Evolutionary conservation across 228 moss, liverwort and hornwort species (phyloP).

Genomic region (Sphagnum fallax): DNA sequence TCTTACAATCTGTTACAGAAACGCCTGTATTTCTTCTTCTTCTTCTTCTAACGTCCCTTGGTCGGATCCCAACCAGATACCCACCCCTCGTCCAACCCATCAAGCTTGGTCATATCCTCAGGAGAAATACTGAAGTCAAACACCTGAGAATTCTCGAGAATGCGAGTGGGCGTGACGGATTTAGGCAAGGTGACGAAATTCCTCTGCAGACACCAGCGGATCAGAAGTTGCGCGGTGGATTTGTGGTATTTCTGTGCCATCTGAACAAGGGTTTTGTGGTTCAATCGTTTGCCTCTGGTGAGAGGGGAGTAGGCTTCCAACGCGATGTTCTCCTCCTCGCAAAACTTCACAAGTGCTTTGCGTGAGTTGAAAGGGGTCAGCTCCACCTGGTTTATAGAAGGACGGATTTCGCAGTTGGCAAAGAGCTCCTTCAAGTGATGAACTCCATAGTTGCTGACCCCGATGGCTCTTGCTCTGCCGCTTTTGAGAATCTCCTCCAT

Average conservation of each 20-base stretch:
- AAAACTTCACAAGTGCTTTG: slow-evolving; percentile 66
- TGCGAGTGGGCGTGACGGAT: slow-evolving; percentile 62
- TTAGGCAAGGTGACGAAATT: slow-evolving; percentile 84
- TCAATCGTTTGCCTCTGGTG: slow-evolving; percentile 57
- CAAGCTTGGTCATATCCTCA: slow-evolving; percentile 46
- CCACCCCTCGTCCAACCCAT: slow-evolving; percentile 60
- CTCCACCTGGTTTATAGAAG: slow-evolving; percentile 87
- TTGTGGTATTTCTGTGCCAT: slow-evolving; percentile 62
- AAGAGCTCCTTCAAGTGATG: slow-evolving; percentile 85
- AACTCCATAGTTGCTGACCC: slow-evolving; percentile 92
- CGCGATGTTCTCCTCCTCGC: slow-evolving; percentile 66
- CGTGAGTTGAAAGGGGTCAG: slow-evolving; percentile 70
- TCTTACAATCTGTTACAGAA: too few relatives aligned
- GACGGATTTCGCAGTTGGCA: slow-evolving; percentile 60
- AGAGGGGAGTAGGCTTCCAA: slow-evolving; percentile 87
- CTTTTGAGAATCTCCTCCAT: slow-evolving; percentile 83
- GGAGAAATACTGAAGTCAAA: slow-evolving; percentile 77
- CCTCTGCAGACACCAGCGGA: slow-evolving; percentile 85
- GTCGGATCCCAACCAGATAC: slow-evolving; percentile 72
- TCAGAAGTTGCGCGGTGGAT: slow-evolving; percentile 73
- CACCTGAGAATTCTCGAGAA: slow-evolving; percentile 76
- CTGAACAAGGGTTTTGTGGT: slow-evolving; percentile 55
- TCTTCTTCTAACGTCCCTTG: slow-evolving; percentile 4
- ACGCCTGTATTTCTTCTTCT: too few relatives aligned
- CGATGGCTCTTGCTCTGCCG: slow-evolving; percentile 81